phyloP scores from a whole-genome alignment of 1,284 basidiomycete species.

The Phylloporus sp. region DNA sequence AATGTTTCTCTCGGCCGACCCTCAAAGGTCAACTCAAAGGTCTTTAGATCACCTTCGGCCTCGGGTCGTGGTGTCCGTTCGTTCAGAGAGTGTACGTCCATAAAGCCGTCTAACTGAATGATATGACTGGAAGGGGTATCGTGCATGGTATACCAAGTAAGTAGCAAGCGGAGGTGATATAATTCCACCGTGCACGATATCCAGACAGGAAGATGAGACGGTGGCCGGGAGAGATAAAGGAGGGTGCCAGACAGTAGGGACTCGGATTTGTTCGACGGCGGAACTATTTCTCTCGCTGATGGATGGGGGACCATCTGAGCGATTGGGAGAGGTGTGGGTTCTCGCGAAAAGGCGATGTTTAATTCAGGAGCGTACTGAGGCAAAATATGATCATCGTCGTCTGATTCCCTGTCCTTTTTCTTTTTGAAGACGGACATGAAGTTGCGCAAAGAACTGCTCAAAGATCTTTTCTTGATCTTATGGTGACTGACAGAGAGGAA shows the following conservation, averaged over 20 bases:
- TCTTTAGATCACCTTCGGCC: slow-evolving; percentile 44
- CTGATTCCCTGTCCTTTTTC: slow-evolving; percentile 42
- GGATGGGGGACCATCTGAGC: slow-evolving; percentile 3
- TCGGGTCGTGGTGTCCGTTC: slow-evolving; percentile 47
- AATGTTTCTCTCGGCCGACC: slow-evolving; percentile 58
- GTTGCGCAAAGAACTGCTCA: slow-evolving; percentile 69
- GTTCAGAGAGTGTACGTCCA: slow-evolving; percentile 64
- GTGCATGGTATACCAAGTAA: slow-evolving; percentile 50
- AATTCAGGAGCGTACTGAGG: slow-evolving; percentile 12
- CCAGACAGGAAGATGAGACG: slow-evolving; percentile 52
- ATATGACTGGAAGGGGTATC: slow-evolving; percentile 49
- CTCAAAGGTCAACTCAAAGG: slow-evolving; percentile 68
- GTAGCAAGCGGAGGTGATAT: slow-evolving; percentile 48
- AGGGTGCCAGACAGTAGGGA: slow-evolving; percentile 45
- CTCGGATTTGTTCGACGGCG: slow-evolving; percentile 1
- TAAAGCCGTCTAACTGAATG: slow-evolving; percentile 54
- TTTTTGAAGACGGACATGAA: slow-evolving; percentile 69
- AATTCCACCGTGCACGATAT: slow-evolving; percentile 54
- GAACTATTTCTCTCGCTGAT: neutral
- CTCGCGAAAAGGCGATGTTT: neutral
- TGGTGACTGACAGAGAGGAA: slow-evolving; percentile 21
- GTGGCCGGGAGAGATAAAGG: slow-evolving; percentile 51
- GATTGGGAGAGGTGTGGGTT: slow-evolving; percentile 7
- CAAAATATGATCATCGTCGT: slow-evolving; percentile 26
- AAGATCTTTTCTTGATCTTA: slow-evolving; percentile 49